Percentiles rank a stretch among this genome's conserved stretches.
These are phyloP conservation scores for Nyctanthes arbortristis DNA, from an alignment of 257 asterid genomes.

Conservation along the genomic window DNA sequence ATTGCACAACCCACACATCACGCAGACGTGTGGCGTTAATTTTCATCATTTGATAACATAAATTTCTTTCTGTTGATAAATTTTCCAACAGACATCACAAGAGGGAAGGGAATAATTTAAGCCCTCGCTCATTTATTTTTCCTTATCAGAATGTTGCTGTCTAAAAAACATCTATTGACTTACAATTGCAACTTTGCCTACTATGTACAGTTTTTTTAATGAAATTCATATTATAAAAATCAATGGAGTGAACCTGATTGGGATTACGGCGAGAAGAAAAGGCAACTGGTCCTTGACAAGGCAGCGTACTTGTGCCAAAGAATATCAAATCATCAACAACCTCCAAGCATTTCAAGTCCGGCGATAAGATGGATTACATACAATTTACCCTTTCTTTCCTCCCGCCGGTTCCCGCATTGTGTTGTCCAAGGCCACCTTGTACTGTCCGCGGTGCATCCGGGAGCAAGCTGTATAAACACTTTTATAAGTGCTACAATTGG, in stretches of 20 bases:
- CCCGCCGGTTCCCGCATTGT: slow-evolving; percentile 58
- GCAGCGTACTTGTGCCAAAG: slow-evolving; percentile 58
- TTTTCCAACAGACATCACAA: too few relatives aligned
- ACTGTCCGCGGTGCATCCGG: slow-evolving; percentile 20
- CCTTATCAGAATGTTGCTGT: not conserved
- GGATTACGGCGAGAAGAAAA: slow-evolving; percentile 1
- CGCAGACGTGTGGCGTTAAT: too few relatives aligned
- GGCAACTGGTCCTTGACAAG: slow-evolving; percentile 26
- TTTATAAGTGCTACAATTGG: slow-evolving; percentile 28
- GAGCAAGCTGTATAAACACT: slow-evolving; percentile 35
- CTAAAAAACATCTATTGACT: slow-evolving; percentile 27
- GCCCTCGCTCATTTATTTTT: not conserved
- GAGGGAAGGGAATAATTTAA: not conserved
- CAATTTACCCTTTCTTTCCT: slow-evolving; percentile 28
- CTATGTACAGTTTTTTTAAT: slow-evolving; percentile 18
- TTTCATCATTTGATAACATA: too few relatives aligned
- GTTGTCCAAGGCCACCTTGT: slow-evolving; percentile 24
- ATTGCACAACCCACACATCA: too few relatives aligned
- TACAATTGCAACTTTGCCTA: slow-evolving; percentile 33
- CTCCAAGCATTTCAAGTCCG: slow-evolving; percentile 34
- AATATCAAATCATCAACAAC: slow-evolving; percentile 47
- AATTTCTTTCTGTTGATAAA: too few relatives aligned
- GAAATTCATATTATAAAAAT: slow-evolving; percentile 36
- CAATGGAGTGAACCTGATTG: slow-evolving; percentile 36
- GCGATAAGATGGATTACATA: slow-evolving; percentile 26